These are phyloP conservation scores for Herpetomonas tarakana DNA, from an alignment of 208 protist genomes.

Conservation along the genomic window DNA sequence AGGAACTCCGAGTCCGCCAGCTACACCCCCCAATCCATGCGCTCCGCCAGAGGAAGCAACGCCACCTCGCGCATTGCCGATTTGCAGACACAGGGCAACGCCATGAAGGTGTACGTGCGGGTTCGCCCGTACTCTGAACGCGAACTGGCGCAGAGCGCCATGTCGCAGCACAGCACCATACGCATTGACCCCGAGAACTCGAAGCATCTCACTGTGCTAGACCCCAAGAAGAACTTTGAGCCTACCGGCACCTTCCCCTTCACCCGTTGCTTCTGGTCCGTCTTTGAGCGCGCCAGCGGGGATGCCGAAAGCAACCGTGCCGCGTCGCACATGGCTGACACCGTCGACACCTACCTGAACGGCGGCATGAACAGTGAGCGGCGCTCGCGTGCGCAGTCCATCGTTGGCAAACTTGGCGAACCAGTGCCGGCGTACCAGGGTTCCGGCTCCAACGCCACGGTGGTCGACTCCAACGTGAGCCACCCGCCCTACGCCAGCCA, in stretches of 20 bases:
- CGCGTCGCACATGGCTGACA: slow-evolving; percentile 10
- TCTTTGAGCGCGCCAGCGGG: slow-evolving; percentile 29
- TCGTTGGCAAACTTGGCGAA: slow-evolving; percentile 6
- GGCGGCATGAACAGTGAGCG: slow-evolving; percentile 42
- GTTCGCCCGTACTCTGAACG: slow-evolving; percentile 85
- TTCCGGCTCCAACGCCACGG: slow-evolving; percentile 47
- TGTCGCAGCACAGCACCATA: slow-evolving; percentile 53
- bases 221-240: slow-evolving; percentile 55
- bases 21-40: not conserved
- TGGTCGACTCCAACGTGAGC: slow-evolving; percentile 35
- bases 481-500: slow-evolving; percentile 80
- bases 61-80: not conserved
- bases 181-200: slow-evolving; percentile 76
- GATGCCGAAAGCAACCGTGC: slow-evolving; percentile 3
- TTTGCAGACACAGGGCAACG: slow-evolving; percentile 37
- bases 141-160: slow-evolving; percentile 39
- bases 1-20: slow-evolving; percentile 16
- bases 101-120: slow-evolving; percentile 86
- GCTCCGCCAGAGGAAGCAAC: slow-evolving; percentile 1
- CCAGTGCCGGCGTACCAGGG: slow-evolving; percentile 16
- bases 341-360: slow-evolving; percentile 40
- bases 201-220: slow-evolving; percentile 58
- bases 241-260: slow-evolving; percentile 66
- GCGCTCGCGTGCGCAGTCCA: slow-evolving; percentile 26
- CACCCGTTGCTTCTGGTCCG: slow-evolving; percentile 80